Percentiles rank a stretch among this genome's conserved stretches.
phyloP scores from a whole-genome alignment of 805 yeast genomes.

The Sungouiella blattae region DNA sequence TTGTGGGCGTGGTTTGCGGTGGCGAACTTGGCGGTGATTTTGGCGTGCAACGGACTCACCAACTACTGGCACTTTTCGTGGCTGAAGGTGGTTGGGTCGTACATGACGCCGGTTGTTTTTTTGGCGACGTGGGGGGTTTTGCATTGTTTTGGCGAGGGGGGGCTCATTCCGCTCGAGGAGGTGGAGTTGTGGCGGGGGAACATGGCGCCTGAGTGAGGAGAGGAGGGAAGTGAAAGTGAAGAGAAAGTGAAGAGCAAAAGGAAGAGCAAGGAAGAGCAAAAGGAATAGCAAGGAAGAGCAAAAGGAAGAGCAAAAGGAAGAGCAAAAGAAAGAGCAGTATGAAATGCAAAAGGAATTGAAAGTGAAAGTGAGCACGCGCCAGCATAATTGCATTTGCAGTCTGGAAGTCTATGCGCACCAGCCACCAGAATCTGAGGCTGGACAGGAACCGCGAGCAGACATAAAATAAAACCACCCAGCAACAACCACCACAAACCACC shows the following conservation, averaged over 20 bases:
- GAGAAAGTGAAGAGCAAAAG: conserved; percentile 1
- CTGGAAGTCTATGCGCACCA: too few species aligned
- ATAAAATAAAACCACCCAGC: too few species aligned
- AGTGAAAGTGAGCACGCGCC: too few species aligned
- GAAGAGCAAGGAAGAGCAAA: too few species aligned
- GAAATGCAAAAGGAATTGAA: too few species aligned
- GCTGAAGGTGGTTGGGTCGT: conserved; percentile 9
- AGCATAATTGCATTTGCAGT: too few species aligned
- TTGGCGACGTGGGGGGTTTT: conserved; percentile 4
- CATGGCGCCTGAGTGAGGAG: background rate
- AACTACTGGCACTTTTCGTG: conserved; percentile 16
- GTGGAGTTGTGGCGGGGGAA: conserved; percentile 4
- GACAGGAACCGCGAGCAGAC: too few species aligned
- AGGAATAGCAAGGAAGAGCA: background rate
- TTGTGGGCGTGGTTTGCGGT: conserved; percentile 15
- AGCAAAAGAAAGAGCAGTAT: background rate
- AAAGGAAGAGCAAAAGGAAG: background rate
- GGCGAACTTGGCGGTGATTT: conserved; percentile 13
- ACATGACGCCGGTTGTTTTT: conserved; percentile 13
- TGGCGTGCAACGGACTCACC: conserved; percentile 15
- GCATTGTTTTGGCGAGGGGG: background rate
- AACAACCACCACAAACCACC: too few species aligned
- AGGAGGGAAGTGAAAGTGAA: conserved; percentile 43
- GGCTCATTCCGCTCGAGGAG: background rate
- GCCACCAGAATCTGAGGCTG: too few species aligned